phyloP scores from a whole-genome alignment of 257 asterid species.

The Fraxinus cuspidata region DNA sequence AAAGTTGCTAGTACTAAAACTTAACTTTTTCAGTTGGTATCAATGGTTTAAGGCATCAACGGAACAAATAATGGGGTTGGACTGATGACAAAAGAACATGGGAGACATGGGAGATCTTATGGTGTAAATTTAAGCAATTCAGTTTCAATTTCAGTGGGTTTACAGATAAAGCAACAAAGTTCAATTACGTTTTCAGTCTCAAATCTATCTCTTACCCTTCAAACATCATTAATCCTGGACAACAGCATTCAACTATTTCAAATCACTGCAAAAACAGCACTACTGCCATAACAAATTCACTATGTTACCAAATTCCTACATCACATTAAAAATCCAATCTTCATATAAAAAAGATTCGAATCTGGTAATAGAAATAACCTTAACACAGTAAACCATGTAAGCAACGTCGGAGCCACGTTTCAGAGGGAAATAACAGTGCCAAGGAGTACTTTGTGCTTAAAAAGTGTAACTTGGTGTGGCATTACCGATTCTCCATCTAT shows the following conservation, averaged over 20 bases:
- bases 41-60: no score
- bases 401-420: neutral
- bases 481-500: constrained; percentile 16
- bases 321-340: neutral
- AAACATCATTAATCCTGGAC: neutral
- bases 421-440: constrained; percentile 1
- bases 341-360: constrained; percentile 11
- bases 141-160: no score
- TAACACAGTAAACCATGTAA: constrained; percentile 11
- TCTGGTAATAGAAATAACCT: neutral
- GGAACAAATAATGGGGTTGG: no score
- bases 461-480: constrained; percentile 2
- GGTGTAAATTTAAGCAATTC: no score
- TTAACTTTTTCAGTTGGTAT: no score
- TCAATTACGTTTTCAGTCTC: neutral
- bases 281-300: neutral
- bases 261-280: neutral
- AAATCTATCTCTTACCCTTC: neutral
- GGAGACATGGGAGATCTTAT: no score
- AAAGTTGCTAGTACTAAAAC: no score
- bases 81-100: no score
- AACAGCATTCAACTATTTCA: neutral
- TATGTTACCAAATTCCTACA: neutral
- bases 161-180: no score
- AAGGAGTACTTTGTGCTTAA: constrained; percentile 17